A percentile compares a stretch with the other conserved stretches of the same genome.
Evolutionary conservation across 2,329 filamentous ascomycete genomes (phyloP).

Genomic region (Colletotrichum cereale): DNA sequence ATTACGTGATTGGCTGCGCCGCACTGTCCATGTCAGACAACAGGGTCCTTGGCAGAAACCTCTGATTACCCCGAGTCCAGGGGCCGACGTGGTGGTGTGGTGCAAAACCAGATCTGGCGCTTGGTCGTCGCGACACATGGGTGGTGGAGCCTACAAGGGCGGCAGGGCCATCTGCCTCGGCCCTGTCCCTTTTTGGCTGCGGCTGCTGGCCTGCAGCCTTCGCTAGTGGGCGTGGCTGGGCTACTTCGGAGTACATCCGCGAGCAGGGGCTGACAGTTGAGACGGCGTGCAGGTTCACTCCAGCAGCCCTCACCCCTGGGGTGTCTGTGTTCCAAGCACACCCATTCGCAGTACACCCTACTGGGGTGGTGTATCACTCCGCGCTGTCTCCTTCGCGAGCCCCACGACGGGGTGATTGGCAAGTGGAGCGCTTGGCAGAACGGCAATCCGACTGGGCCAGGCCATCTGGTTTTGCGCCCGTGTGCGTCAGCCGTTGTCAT

Average conservation of each 20-base stretch:
- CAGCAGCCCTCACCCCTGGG: too few relatives aligned
- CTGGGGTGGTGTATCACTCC: background rate
- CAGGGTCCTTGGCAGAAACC: background rate
- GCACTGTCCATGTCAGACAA: background rate
- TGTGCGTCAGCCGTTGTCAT: background rate
- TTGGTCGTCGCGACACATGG: background rate
- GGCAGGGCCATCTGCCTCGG: too few relatives aligned
- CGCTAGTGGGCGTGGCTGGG: too few relatives aligned
- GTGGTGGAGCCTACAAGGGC: too few relatives aligned
- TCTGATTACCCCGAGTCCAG: background rate
- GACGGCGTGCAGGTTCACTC: too few relatives aligned
- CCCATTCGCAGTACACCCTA: too few relatives aligned
- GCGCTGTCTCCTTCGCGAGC: background rate
- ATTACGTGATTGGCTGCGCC: background rate
- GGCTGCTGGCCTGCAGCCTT: too few relatives aligned
- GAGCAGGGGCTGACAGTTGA: too few relatives aligned
- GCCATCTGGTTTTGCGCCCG: background rate
- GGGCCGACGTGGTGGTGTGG: background rate
- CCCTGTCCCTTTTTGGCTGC: too few relatives aligned
- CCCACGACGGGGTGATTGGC: too few relatives aligned
- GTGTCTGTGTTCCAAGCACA: too few relatives aligned
- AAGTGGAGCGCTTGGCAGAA: background rate
- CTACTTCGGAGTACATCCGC: too few relatives aligned
- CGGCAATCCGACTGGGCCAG: background rate
- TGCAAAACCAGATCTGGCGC: constrained; percentile 2